Evolutionary conservation across 768 basidiomycete species (phyloP), one percentile per base, ranked within the genome.

Genomic region (Boletus vermiculosoides): DNA sequence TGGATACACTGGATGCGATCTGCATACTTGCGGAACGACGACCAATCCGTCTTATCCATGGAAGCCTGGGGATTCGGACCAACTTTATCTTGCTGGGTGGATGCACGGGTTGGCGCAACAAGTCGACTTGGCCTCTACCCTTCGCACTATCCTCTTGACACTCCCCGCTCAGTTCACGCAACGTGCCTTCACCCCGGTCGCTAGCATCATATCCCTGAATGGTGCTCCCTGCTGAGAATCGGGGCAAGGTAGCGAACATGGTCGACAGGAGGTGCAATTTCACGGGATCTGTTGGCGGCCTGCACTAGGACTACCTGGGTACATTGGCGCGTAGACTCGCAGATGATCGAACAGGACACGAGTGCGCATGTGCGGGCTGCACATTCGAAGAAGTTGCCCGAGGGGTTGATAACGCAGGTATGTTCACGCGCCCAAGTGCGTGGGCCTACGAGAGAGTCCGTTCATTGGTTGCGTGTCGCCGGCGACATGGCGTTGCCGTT

Each of bases 81-180:
- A 5, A 7, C 81, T 98, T 4, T 99, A 99, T 73, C 84, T 96
- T 40, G 90, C 94, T 0, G 97, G 97, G 0, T 83, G 97, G 34
- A 93, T 98, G 86, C 97, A 98, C 75, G 98, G 90, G 52, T 79
- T 95, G 52, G 93, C 94, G 20, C 90, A 94, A 68, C 91, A 96
- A 66, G 92, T 94, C 68, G 98, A 99, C 78, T 81, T 97, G 45
- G 84, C 87, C 15, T 93, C 91, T 13, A 95, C 95, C 3, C 80
- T 97, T n/a, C 88, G 94, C 45, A 85, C 92, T n/a, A 88, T 94
- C 0, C 86, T 98, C 49, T 83, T 97, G 60, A 88, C 84, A 10
- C 85, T 97, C 25, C 93, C 94, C 2, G 80, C 78, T n/a, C 74
- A 78, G 23, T 99, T 99, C 70, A 78, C 86, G 46, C 92, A 95